These are phyloP conservation scores for Penicillium olsonii DNA, from an alignment of 2,329 filamentous ascomycete genomes.

Conservation along the genomic window DNA sequence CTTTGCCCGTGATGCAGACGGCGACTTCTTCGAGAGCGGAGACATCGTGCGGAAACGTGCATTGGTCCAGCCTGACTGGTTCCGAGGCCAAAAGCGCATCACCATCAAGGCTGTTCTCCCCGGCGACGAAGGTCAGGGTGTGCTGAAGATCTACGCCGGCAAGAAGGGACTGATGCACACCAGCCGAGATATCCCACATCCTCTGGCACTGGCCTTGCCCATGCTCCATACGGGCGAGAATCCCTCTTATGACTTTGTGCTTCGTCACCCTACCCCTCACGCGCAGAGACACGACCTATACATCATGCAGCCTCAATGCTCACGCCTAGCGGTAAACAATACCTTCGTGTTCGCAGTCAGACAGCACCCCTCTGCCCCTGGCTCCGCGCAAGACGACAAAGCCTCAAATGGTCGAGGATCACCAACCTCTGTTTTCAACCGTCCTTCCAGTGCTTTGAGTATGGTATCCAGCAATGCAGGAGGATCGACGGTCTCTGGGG, in stretches of 20 bases:
- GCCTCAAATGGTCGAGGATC: conserved; percentile 48
- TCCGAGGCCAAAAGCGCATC: conserved; percentile 81
- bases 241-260: conserved; percentile 89
- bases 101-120: conserved; percentile 91
- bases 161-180: conserved; percentile 96
- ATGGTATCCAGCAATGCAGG: conserved; percentile 59
- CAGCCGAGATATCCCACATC: conserved; percentile 92
- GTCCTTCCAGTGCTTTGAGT: conserved; percentile 61
- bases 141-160: conserved; percentile 89
- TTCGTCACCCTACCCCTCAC: conserved; percentile 91
- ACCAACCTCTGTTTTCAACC: conserved; percentile 51
- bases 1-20: conserved; percentile 80
- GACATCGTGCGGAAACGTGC: conserved; percentile 83
- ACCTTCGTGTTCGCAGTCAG: conserved; percentile 97
- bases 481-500: conserved; percentile 53
- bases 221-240: conserved; percentile 90
- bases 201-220: conserved; percentile 84
- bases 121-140: conserved; percentile 84
- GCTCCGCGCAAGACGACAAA: conserved; percentile 37
- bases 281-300: conserved; percentile 98
- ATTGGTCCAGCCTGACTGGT: conserved; percentile 89
- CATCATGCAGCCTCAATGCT: conserved; percentile 92
- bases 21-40: conserved; percentile 90
- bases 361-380: conserved; percentile 75
- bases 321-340: conserved; percentile 85